phyloP scores from a whole-genome alignment of 2,329 filamentous ascomycete genomes.

The Cordyceps cicadae region DNA sequence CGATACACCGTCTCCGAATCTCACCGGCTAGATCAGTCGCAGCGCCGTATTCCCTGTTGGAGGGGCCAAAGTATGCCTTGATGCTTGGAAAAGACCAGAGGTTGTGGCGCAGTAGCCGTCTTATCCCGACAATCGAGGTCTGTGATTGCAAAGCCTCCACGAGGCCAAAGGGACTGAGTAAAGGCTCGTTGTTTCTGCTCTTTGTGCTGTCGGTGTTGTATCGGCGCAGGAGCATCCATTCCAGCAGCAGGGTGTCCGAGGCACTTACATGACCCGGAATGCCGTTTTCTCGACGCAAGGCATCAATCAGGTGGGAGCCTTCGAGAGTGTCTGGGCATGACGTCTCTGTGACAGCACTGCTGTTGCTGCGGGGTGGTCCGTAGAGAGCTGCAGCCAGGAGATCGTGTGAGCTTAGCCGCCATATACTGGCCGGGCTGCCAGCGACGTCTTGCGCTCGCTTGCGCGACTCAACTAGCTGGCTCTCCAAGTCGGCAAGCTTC shows the following conservation, averaged over 20 bases:
- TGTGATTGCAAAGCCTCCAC: conserved; percentile 17
- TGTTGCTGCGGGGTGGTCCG: conserved; percentile 12
- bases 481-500: conserved; percentile 24
- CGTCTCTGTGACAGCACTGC: neutral
- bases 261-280: conserved; percentile 21
- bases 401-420: conserved; percentile 36
- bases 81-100: conserved; percentile 13
- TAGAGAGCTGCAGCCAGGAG: conserved; percentile 33
- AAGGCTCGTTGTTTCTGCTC: conserved; percentile 3
- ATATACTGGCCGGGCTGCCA: conserved; percentile 21
- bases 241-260: conserved; percentile 25
- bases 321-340: neutral
- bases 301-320: conserved; percentile 14
- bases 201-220: conserved; percentile 2
- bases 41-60: neutral
- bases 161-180: conserved; percentile 6
- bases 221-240: conserved; percentile 28
- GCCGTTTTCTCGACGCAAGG: conserved; percentile 21
- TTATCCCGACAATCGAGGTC: conserved; percentile 21
- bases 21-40: neutral
- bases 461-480: conserved; percentile 20
- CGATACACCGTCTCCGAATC: neutral
- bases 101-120: conserved; percentile 24
- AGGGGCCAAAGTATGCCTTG: neutral
- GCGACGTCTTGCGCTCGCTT: conserved; percentile 19